Conservation (phyloP, 176 grass and related monocot genomes). For the Phoenix dactylifera region DNA sequence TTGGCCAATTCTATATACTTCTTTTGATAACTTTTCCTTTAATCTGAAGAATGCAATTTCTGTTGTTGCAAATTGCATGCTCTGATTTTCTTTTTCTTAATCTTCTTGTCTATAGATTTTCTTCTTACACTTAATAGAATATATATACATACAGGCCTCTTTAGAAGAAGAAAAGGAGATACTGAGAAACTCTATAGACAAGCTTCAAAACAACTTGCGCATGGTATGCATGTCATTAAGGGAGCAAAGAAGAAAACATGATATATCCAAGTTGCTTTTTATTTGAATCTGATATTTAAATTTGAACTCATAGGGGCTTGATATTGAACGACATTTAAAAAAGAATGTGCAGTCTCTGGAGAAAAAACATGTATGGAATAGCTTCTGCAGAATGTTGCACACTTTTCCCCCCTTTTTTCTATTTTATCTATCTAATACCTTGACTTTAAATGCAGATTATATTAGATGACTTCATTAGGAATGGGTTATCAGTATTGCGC, state of each 20-base stretch:
- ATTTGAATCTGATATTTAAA: background rate
- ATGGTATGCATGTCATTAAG: slow-evolving; percentile 46
- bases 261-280: background rate
- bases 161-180: slow-evolving; percentile 69
- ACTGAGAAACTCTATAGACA: slow-evolving; percentile 68
- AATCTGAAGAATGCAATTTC: too few relatives aligned
- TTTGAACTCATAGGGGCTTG: slow-evolving; percentile 52
- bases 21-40: too few relatives aligned
- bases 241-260: slow-evolving; percentile 11
- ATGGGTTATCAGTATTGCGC: slow-evolving; percentile 39
- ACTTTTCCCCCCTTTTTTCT: slow-evolving; percentile 15
- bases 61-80: too few relatives aligned
- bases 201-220: slow-evolving; percentile 87
- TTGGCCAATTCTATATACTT: too few relatives aligned
- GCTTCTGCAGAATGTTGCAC: background rate
- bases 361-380: slow-evolving; percentile 53
- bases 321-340: slow-evolving; percentile 85
- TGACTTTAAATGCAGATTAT: slow-evolving; percentile 35
- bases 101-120: too few relatives aligned
- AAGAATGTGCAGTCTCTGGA: slow-evolving; percentile 55
- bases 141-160: slow-evolving; percentile 43
- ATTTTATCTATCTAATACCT: slow-evolving; percentile 6
- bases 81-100: too few relatives aligned
- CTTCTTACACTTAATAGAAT: background rate
- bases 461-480: slow-evolving; percentile 45